phyloP scores from a whole-genome alignment of 1,139 yeast species.

The Arxiozyma heterogenica region DNA sequence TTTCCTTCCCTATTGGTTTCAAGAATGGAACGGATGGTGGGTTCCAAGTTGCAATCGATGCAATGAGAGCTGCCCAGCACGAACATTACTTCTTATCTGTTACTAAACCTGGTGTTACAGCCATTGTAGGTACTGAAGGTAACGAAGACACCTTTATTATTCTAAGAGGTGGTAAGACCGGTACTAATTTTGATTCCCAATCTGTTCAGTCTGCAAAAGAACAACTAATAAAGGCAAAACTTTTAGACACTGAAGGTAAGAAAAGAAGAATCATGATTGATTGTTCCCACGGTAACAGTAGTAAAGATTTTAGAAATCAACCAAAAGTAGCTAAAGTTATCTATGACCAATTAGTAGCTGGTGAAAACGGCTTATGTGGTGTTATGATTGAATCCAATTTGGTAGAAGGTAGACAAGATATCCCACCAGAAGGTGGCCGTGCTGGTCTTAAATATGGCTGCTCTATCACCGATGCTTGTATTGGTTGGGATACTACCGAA shows the following conservation, averaged over 20 bases:
- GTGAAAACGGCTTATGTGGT: slow-evolving; percentile 75
- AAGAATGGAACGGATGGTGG: slow-evolving; percentile 96
- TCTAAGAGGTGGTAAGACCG: slow-evolving; percentile 88
- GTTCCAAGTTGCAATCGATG: slow-evolving; percentile 85
- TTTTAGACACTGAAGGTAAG: slow-evolving; percentile 38
- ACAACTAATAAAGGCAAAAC: slow-evolving; percentile 50
- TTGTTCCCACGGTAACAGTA: slow-evolving; percentile 94
- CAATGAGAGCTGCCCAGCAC: slow-evolving; percentile 83
- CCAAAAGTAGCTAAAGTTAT: slow-evolving; percentile 80
- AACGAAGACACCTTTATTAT: slow-evolving; percentile 85
- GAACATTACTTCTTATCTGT: slow-evolving; percentile 93
- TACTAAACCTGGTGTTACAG: slow-evolving; percentile 90
- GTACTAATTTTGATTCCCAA: slow-evolving; percentile 78
- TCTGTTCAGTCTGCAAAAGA: slow-evolving; percentile 62
- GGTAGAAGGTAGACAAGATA: slow-evolving; percentile 87
- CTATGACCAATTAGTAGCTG: slow-evolving; percentile 69
- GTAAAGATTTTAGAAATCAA: slow-evolving; percentile 83
- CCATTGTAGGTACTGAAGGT: slow-evolving; percentile 92
- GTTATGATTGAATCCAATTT: slow-evolving; percentile 93
- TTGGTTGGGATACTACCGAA: slow-evolving; percentile 78
- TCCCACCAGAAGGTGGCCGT: slow-evolving; percentile 71
- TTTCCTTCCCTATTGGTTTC: slow-evolving; percentile 95
- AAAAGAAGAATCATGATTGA: slow-evolving; percentile 91
- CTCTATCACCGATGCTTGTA: slow-evolving; percentile 95
- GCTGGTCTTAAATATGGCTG: slow-evolving; percentile 76